phyloP scores from a whole-genome alignment of 2,329 filamentous ascomycete species.

The Paecilomyces sp. region DNA sequence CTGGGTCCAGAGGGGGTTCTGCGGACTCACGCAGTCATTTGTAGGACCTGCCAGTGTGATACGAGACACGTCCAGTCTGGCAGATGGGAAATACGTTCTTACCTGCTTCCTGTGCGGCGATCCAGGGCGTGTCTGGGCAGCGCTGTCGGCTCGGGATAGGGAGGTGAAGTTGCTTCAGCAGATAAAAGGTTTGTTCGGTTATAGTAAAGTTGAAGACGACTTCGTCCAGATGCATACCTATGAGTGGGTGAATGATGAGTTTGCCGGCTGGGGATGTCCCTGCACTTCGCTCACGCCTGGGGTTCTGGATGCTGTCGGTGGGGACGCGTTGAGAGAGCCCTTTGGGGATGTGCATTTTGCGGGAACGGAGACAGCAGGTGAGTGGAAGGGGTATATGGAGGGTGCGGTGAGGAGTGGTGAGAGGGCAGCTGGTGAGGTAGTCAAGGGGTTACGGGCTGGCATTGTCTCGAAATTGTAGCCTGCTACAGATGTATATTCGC shows the following conservation, averaged over 20 bases:
- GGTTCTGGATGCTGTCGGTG: slow-evolving; percentile 23
- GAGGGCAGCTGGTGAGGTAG: slow-evolving; percentile 41
- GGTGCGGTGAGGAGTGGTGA: slow-evolving; percentile 47
- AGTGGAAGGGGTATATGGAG: slow-evolving; percentile 56
- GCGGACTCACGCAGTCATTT: not conserved
- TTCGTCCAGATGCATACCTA: slow-evolving; percentile 27
- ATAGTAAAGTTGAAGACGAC: slow-evolving; percentile 6
- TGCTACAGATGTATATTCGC: not conserved
- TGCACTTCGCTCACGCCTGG: slow-evolving; percentile 32
- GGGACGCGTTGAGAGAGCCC: slow-evolving; percentile 26
- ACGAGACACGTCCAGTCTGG: not conserved
- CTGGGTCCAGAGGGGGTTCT: not conserved
- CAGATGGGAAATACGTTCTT: not conserved
- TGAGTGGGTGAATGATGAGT: slow-evolving; percentile 34
- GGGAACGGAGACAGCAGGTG: slow-evolving; percentile 46
- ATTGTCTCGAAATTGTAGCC: not conserved
- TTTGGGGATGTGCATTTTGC: slow-evolving; percentile 45
- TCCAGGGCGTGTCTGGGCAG: not conserved
- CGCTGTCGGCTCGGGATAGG: not conserved
- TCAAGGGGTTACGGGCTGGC: slow-evolving; percentile 11
- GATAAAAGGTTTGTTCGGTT: slow-evolving; percentile 6
- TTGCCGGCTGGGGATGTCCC: slow-evolving; percentile 33
- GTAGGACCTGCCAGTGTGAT: not conserved
- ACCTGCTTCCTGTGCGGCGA: not conserved
- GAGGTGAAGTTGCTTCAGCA: slow-evolving; percentile 6